phyloP scores from a whole-genome alignment of 2,329 filamentous ascomycete species.

The Talaromyces amestolkiae region DNA sequence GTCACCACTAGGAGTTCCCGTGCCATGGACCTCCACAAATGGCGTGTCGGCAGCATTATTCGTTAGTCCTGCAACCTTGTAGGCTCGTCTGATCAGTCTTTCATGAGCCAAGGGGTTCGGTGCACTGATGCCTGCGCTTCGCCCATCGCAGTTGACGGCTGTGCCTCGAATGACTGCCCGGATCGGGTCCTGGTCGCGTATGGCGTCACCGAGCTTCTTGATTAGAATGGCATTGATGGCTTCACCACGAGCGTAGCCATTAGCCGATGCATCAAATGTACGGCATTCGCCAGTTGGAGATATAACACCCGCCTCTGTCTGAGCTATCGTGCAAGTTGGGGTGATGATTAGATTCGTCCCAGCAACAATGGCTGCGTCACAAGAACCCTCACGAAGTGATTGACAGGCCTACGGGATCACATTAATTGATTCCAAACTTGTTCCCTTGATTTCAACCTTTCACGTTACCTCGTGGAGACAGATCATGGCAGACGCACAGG shows the following conservation, averaged over 20 bases:
- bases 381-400: slow-evolving; percentile 24
- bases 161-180: slow-evolving; percentile 34
- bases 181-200: slow-evolving; percentile 45
- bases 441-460: neutral
- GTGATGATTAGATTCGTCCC: slow-evolving; percentile 30
- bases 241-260: slow-evolving; percentile 54
- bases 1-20: slow-evolving; percentile 31
- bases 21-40: slow-evolving; percentile 45
- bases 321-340: slow-evolving; percentile 32
- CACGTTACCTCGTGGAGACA: slow-evolving; percentile 24
- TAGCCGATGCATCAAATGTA: slow-evolving; percentile 43
- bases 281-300: slow-evolving; percentile 46
- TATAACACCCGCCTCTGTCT: slow-evolving; percentile 44
- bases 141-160: slow-evolving; percentile 33
- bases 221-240: slow-evolving; percentile 50
- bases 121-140: slow-evolving; percentile 29
- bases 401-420: slow-evolving; percentile 14
- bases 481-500: slow-evolving; percentile 25
- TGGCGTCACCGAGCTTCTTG: slow-evolving; percentile 49
- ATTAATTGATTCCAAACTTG: neutral
- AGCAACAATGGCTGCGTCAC: slow-evolving; percentile 26
- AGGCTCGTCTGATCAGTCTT: slow-evolving; percentile 36
- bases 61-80: slow-evolving; percentile 36
- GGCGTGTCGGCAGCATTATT: slow-evolving; percentile 21
- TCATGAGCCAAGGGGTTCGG: slow-evolving; percentile 36